These are phyloP conservation scores for Dimargaris cristalligena DNA, from an alignment of 192 early-diverging fungal species.

Conservation along the genomic window DNA sequence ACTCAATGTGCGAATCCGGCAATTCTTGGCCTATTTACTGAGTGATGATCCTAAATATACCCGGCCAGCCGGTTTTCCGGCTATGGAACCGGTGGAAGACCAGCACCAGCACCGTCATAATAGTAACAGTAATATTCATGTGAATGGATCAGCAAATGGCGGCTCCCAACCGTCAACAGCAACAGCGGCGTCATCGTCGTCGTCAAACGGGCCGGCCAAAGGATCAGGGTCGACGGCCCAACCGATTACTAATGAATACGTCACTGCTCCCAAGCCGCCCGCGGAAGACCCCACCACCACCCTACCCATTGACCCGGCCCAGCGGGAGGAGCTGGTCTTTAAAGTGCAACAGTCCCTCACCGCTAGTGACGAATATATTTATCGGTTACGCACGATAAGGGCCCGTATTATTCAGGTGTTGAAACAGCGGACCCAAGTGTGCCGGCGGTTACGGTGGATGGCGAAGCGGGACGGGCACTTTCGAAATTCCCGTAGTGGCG, in stretches of 20 bases:
- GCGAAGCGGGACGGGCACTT: constrained; percentile 3
- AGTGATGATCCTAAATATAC: constrained; percentile 1
- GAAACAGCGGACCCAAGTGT: neutral
- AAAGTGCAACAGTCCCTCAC: constrained; percentile 2
- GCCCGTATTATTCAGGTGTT: neutral
- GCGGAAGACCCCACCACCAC: neutral
- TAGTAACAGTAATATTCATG: neutral
- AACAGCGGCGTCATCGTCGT: neutral
- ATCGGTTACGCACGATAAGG: neutral
- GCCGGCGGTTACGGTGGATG: constrained; percentile 8
- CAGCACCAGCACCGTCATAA: neutral
- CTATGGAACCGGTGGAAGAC: neutral
- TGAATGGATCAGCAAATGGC: neutral
- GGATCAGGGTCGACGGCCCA: neutral
- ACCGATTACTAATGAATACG: neutral
- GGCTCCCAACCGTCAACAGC: neutral
- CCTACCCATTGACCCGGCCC: neutral
- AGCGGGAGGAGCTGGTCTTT: neutral
- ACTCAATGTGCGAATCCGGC: constrained; percentile 7
- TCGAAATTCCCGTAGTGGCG: too few species aligned
- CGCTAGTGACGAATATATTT: constrained; percentile 5
- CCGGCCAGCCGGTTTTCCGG: neutral
- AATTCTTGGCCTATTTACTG: constrained; percentile 3
- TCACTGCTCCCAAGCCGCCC: neutral
- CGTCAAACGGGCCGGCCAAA: neutral